phyloP scores from a whole-genome alignment of 176 grass and related monocot species.

The Avena sativa region DNA sequence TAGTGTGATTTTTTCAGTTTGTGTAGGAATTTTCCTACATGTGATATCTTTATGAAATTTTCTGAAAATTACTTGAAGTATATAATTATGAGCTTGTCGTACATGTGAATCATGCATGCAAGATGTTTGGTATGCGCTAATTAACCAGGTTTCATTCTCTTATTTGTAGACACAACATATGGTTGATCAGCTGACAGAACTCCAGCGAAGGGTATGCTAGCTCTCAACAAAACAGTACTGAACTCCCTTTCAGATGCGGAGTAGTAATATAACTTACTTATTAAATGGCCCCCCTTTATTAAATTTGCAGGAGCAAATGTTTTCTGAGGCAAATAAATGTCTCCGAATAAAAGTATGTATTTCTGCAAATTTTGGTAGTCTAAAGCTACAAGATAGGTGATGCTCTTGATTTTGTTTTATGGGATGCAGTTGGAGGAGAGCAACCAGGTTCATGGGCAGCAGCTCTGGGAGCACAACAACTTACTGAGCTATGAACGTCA shows the following conservation, averaged over 20 bases:
- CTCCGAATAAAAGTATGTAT: conserved; percentile 83
- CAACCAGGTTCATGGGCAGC: conserved; percentile 60
- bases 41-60: not conserved
- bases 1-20: not conserved
- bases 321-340: conserved; percentile 77
- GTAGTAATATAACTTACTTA: not conserved
- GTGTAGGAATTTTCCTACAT: not conserved
- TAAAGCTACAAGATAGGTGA: not conserved
- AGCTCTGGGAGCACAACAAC: conserved; percentile 74
- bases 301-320: conserved; percentile 75
- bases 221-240: not conserved
- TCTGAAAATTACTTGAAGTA: not conserved
- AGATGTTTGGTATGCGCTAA: not conserved
- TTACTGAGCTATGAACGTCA: conserved; percentile 60
- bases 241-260: not conserved
- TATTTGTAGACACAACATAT: conserved; percentile 72
- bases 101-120: not conserved
- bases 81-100: conserved; percentile 4
- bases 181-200: conserved; percentile 67
- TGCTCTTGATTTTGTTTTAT: conserved; percentile 27
- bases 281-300: not conserved
- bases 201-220: conserved; percentile 69
- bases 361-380: not conserved
- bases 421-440: conserved; percentile 81
- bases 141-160: conserved; percentile 9